A percentile compares a stretch with the other conserved stretches of the same genome.
Conservation (phyloP, 108 stramenopile species). For the Pseudonitzschia multiseries region DNA sequence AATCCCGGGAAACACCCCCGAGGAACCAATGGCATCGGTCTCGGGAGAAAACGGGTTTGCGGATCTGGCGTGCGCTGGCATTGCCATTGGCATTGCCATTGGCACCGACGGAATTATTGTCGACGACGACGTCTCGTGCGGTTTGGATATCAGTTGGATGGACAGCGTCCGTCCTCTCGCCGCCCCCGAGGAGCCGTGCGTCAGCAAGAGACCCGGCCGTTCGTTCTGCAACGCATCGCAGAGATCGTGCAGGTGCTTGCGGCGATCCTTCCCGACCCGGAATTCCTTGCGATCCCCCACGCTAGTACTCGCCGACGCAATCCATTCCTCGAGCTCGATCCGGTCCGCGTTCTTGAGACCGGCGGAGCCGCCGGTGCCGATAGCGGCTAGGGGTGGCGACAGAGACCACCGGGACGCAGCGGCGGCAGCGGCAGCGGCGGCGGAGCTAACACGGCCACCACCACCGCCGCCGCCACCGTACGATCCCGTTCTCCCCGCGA, state of each 20-base stretch:
- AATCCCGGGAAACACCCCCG: background rate
- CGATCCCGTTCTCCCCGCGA: too few relatives aligned
- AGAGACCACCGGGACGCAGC: too few relatives aligned
- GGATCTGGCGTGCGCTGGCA: too few relatives aligned
- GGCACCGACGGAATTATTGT: too few relatives aligned
- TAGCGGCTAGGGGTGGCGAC: too few relatives aligned
- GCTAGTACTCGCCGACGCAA: conserved; percentile 5
- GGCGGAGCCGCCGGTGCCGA: too few relatives aligned
- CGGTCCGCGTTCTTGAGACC: background rate
- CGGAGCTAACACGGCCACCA: too few relatives aligned
- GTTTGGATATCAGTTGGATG: conserved; percentile 13
- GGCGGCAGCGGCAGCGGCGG: too few relatives aligned
- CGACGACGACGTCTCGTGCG: background rate
- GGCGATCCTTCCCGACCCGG: conserved; percentile 30
- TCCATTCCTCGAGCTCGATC: conserved; percentile 12
- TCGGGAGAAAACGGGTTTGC: too few relatives aligned
- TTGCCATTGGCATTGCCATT: too few relatives aligned
- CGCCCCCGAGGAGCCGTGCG: conserved; percentile 14
- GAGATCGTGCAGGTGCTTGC: conserved; percentile 17
- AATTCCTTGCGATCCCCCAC: conserved; percentile 21
- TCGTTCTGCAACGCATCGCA: conserved; percentile 24
- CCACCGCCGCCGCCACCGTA: too few relatives aligned
- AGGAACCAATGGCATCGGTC: background rate
- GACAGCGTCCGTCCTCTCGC: conserved; percentile 2
- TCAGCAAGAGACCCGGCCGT: conserved; percentile 13